Percentiles rank a stretch among this genome's conserved stretches.
Conservation (phyloP, 441 rosid genomes). For the Theobroma grandiflorum region DNA sequence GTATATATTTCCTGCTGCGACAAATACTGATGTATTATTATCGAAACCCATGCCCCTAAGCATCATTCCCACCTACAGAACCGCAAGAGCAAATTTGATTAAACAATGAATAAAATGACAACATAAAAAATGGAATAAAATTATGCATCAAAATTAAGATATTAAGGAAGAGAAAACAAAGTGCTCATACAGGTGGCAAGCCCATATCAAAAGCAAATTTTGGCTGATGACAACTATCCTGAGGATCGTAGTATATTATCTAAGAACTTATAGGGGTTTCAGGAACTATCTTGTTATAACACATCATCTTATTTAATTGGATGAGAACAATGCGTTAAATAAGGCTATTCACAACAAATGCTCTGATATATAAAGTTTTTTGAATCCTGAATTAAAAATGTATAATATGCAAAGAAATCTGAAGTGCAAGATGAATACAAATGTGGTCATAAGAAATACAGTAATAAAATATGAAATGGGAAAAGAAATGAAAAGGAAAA, state of each 20-base stretch:
- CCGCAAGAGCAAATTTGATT: constrained; percentile 11
- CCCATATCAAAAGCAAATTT: background rate
- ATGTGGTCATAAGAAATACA: too few species aligned
- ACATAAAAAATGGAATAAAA: background rate
- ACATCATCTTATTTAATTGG: background rate
- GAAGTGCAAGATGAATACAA: too few species aligned
- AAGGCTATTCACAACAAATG: background rate
- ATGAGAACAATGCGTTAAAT: background rate
- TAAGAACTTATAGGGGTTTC: background rate
- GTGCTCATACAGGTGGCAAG: background rate
- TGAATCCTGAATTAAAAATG: background rate
- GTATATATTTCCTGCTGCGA: constrained; percentile 94
- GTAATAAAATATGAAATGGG: background rate
- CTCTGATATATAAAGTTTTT: background rate
- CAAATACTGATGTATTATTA: constrained; percentile 77
- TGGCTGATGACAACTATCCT: background rate
- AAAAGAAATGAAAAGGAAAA: background rate
- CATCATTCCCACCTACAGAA: constrained; percentile 93
- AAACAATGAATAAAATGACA: constrained; percentile 8
- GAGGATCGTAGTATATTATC: background rate
- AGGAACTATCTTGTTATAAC: background rate
- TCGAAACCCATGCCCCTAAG: constrained; percentile 98
- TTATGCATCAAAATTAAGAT: background rate
- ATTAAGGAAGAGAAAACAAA: background rate
- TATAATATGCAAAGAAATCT: background rate